phyloP scores from a whole-genome alignment of 768 basidiomycete species.

The Chalciporus pseudorubinellus region DNA sequence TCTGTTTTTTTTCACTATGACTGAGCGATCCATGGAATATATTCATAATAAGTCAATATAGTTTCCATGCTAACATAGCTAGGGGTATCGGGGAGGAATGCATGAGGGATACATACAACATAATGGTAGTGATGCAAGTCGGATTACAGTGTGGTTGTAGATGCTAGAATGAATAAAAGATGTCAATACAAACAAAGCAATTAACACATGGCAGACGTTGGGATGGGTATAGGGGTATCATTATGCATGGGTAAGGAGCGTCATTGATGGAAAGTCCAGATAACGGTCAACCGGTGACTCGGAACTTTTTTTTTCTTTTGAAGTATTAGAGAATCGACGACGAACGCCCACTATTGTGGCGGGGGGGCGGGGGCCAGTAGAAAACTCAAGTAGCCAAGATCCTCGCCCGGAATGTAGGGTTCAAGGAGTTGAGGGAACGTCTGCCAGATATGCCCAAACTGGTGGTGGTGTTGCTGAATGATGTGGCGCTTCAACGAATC shows the following conservation, averaged over 20 bases:
- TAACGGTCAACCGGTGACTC: not conserved
- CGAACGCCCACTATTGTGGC: not conserved
- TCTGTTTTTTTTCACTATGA: too few relatives aligned
- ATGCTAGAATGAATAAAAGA: not conserved
- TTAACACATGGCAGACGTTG: too few relatives aligned
- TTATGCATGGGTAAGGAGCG: not conserved
- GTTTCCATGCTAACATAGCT: not conserved
- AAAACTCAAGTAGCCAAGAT: not conserved
- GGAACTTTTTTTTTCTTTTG: not conserved
- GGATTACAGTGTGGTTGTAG: not conserved
- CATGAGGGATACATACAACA: not conserved
- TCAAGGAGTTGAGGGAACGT: not conserved
- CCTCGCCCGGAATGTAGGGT: not conserved
- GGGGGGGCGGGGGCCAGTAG: not conserved
- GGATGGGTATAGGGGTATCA: not conserved
- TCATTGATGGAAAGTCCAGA: not conserved
- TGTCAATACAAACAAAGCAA: not conserved
- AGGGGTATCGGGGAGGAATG: not conserved
- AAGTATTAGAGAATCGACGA: not conserved
- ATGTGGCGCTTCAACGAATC: constrained; percentile 1
- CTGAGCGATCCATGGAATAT: not conserved
- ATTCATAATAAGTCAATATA: not conserved
- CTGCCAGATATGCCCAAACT: not conserved
- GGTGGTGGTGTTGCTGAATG: not conserved
- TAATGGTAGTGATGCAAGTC: not conserved